Base-by-base conservation (phyloP, 192 early-diverging fungal species). In the Haplosporangium gracile region DNA sequence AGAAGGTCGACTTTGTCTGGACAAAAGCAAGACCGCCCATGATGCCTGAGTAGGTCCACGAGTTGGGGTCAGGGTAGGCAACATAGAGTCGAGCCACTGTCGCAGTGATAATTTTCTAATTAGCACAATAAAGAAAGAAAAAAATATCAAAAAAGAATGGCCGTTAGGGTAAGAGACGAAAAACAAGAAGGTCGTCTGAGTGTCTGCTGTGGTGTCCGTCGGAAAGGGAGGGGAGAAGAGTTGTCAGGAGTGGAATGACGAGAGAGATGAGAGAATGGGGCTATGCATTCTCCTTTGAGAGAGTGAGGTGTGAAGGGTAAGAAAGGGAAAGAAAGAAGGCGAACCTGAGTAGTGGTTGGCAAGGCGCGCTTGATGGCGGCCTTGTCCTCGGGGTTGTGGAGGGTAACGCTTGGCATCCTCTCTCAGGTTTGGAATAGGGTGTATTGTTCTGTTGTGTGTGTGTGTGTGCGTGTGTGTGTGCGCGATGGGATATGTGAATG, bases 41-140 rank as follows among this genome's bases (percentile, higher is more conserved):
- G 34, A 93, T 87, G 57, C 89, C 89, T 36, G 93, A 92, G 79
- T 96, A 95, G 22, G 88, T 92, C 96, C 96, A 96, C 70, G 82
- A 74, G 70, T 89, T 86, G 22, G 93, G 88, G 71, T 92, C 91
- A 6, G 96, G 95, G 75, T 91, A 90, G 34, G 95, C 95, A 20
- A 94, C 90, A 91, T 94, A 96, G 57, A 96, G 82, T 39, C 95
- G 91, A 34, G 95, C 95, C 16, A 96, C 93, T 9, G 94, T 94
- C 3, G 96, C 96, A 1, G 91, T 94, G 53, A 95, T 87, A 75
- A 96, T 95, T 92, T 95, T 95, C 95, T 95, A 92, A 36, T 76
- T 49, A 13, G 11, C 26, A 24, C 34, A 39, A 77, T 32, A 78
- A 47, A 76, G 49, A 43, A 38, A 39, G n/a, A 75, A 34, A 22